phyloP scores from a whole-genome alignment of 148 eudicot species.

The Agrostemma githago region DNA sequence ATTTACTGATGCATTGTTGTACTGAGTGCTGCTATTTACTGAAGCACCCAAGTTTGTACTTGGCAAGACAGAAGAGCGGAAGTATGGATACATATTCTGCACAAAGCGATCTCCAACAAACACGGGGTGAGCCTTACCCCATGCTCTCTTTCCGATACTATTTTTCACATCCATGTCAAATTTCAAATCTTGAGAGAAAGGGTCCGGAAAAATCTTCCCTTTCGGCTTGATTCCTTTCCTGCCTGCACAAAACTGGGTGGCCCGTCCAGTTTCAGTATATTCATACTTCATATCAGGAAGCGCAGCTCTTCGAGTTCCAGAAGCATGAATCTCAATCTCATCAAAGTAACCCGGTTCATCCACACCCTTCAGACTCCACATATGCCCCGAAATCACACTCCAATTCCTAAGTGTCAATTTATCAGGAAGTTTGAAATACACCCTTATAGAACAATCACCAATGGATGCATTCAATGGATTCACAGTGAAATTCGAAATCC shows the following conservation, averaged over 20 bases:
- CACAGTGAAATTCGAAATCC: constrained; percentile 37
- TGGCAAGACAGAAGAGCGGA: constrained; percentile 18
- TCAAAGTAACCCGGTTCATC: constrained; percentile 58
- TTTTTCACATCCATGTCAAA: constrained; percentile 60
- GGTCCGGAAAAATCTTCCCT: constrained; percentile 47
- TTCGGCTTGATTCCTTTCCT: constrained; percentile 30
- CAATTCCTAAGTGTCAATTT: constrained; percentile 50
- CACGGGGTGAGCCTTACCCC: constrained; percentile 66
- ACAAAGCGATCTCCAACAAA: constrained; percentile 46
- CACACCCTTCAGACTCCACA: constrained; percentile 63
- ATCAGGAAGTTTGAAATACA: constrained; percentile 58
- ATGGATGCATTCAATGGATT: constrained; percentile 42
- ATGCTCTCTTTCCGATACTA: constrained; percentile 36
- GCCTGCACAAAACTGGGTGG: constrained; percentile 36
- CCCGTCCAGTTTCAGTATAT: constrained; percentile 44
- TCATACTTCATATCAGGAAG: constrained; percentile 46
- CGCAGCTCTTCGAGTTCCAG: constrained; percentile 29
- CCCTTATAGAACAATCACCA: constrained; percentile 66
- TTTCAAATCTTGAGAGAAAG: constrained; percentile 62
- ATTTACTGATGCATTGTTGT: constrained; percentile 32
- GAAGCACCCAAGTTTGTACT: constrained; percentile 12
- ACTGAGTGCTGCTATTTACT: constrained; percentile 25
- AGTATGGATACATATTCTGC: constrained; percentile 33
- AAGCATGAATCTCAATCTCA: constrained; percentile 39
- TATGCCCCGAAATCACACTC: constrained; percentile 58